Evolutionary conservation across 2,329 filamentous ascomycete species (phyloP), one percentile per base, ranked within the genome.

Genomic region (Aspergillus calidoustus): DNA sequence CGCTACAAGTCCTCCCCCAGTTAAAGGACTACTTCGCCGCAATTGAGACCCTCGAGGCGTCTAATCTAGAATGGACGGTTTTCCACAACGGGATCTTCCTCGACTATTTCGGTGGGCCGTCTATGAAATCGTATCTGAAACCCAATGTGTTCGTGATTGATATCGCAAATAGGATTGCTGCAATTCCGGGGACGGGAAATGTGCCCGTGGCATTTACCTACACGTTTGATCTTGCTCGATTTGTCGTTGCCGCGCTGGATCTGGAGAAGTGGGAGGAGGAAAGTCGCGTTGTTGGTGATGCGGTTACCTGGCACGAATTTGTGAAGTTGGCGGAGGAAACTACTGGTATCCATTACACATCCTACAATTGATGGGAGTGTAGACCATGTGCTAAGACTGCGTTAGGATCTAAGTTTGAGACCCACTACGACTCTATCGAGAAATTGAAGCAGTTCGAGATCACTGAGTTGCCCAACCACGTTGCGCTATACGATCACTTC

Each of bases 401-500:
- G 47, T 56, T 7, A 66, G 31, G 49, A 7, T 15, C n/a, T 5
- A 63, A 77, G n/a, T 67, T 78, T 61, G 9, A 73, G 6, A 28
- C 80, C 25, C 60, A 68, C 60, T 38, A 74, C 48, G 57, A 79
- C 28, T 30, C 49, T 23, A 13, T 77, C 53, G 56, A 76, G 59
- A 68, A 75, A 54, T 19, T 77, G 22, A 66, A 68, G 49, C 47
- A 13, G 3, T 74, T 71, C 4, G 50, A 75, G 48, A 60, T 71
- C 1, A 77, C 76, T 4, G 76, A 73, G 50, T 58, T 75, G 22
- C 72, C 72, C 0, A 57, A 54, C 43, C 70, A 74, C 22, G 49
- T 28, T 7, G 22, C 65, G 3, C 8, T 67, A 4, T 74, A 74
- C 25, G 15, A 54, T 3, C 61, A 59, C 34, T 60, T 72, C 17